Conservation (phyloP, 2,329 filamentous ascomycete species). For the Neonectria sp. region DNA sequence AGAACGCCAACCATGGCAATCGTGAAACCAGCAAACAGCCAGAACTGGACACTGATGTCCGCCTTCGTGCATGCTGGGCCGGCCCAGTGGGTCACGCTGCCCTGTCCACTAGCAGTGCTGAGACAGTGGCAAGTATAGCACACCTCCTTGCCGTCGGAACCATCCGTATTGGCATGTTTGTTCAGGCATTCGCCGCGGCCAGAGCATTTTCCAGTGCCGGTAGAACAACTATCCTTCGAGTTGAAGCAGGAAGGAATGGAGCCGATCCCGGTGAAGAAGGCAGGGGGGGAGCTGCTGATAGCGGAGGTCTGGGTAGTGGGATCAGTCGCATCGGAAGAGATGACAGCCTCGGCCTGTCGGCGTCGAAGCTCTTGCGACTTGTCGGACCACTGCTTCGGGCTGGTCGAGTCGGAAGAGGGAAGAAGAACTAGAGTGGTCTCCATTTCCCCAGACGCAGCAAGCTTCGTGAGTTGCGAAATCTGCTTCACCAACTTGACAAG, state of each 20-base stretch:
- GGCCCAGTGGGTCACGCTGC: constrained; percentile 82
- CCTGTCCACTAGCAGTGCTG: constrained; percentile 68
- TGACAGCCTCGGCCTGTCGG: constrained; percentile 64
- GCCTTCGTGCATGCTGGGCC: constrained; percentile 91
- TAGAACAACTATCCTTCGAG: constrained; percentile 77
- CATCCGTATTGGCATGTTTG: constrained; percentile 68
- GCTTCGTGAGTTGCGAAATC: constrained; percentile 61
- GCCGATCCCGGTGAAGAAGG: constrained; percentile 55
- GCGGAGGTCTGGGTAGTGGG: constrained; percentile 44
- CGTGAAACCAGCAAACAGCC: constrained; percentile 84
- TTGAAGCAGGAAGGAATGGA: constrained; percentile 82
- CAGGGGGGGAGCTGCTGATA: constrained; percentile 49
- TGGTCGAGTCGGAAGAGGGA: constrained; percentile 59
- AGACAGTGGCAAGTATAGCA: constrained; percentile 89
- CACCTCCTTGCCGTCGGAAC: constrained; percentile 56
- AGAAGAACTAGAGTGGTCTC: constrained; percentile 72
- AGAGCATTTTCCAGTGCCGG: constrained; percentile 83
- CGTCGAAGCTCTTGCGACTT: constrained; percentile 61
- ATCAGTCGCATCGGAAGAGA: constrained; percentile 52
- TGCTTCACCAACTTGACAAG: constrained; percentile 61
- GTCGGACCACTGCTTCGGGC: constrained; percentile 58
- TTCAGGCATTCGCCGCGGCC: constrained; percentile 84
- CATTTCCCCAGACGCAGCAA: constrained; percentile 65
- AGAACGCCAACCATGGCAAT: constrained; percentile 79
- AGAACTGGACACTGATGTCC: constrained; percentile 91